A percentile compares a stretch with the other conserved stretches of the same genome.
phyloP scores from a whole-genome alignment of 306 rosid genomes.

The Quercus cerris region DNA sequence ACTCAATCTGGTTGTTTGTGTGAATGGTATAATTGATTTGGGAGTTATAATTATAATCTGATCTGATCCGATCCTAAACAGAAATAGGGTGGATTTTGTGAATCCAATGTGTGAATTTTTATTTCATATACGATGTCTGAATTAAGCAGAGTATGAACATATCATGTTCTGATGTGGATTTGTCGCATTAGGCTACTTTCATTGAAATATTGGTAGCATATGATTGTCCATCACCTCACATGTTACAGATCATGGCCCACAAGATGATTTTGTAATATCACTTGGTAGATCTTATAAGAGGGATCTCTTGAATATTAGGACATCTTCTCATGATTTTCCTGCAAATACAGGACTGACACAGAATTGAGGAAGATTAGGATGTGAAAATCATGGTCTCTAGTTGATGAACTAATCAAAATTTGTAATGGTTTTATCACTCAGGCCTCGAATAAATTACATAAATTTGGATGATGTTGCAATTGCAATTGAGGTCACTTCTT shows the following conservation, averaged over 20 bases:
- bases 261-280: neutral
- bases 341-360: too few relatives aligned
- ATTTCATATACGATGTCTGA: neutral
- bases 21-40: neutral
- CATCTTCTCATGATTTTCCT: neutral
- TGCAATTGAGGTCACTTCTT: neutral
- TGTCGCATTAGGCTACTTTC: neutral
- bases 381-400: neutral
- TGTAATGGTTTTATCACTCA: neutral
- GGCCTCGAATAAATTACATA: neutral
- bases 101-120: neutral
- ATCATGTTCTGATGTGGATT: neutral
- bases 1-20: too few relatives aligned
- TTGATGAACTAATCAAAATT: neutral
- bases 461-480: neutral
- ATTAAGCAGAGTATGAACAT: neutral
- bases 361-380: neutral
- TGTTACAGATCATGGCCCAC: neutral
- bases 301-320: neutral
- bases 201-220: neutral
- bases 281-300: neutral
- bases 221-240: neutral
- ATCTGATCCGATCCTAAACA: neutral
- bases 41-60: neutral
- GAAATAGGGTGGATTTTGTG: neutral